A percentile compares a stretch with the other conserved stretches of the same genome.
Conservation (phyloP, 192 early-diverging fungal genomes). For the Rhizophagus clarus region DNA sequence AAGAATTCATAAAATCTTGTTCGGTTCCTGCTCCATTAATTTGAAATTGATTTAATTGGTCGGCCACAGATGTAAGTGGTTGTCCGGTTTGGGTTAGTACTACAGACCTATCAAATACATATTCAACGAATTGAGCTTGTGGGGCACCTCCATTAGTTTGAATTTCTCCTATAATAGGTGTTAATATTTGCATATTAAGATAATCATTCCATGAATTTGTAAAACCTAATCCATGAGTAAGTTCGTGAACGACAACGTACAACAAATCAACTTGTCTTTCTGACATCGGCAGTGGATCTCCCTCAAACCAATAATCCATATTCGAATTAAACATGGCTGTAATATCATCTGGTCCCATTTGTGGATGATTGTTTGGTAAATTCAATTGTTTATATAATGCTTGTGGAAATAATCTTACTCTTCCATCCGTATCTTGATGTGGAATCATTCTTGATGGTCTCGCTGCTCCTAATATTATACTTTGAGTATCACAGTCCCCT, state of each 20-base stretch:
- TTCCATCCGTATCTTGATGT: conserved; percentile 38
- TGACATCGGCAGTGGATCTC: background rate
- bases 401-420: conserved; percentile 45
- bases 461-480: conserved; percentile 31
- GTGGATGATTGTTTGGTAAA: conserved; percentile 18
- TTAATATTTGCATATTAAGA: background rate
- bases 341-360: conserved; percentile 41
- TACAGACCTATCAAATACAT: background rate
- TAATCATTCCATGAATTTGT: background rate
- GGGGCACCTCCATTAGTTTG: too few species aligned
- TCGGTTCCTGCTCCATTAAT: background rate
- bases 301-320: conserved; percentile 30
- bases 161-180: background rate
- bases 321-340: conserved; percentile 41
- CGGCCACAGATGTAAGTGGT: background rate
- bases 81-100: background rate
- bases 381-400: conserved; percentile 43
- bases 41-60: background rate
- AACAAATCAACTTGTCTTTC: background rate
- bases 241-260: background rate
- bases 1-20: background rate
- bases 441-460: conserved; percentile 41
- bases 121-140: background rate
- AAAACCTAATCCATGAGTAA: background rate
- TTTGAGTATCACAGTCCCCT: background rate